Conservation (phyloP, 2,329 filamentous ascomycete genomes). For the Fusarium denticulatum region DNA sequence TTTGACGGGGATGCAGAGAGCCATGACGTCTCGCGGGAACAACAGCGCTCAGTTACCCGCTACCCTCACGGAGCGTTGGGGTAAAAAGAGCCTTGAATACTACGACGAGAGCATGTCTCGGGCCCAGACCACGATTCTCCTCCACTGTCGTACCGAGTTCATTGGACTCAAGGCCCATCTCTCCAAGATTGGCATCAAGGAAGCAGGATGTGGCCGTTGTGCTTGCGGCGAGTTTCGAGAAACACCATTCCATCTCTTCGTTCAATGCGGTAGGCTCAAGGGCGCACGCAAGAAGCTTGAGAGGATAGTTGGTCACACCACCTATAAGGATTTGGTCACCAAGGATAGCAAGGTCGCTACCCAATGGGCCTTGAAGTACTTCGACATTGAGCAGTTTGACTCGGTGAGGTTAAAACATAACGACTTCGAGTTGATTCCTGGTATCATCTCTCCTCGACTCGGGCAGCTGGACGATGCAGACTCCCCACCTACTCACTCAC, state of each 20-base stretch:
- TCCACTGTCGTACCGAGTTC: slow-evolving; percentile 15
- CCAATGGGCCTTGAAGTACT: slow-evolving; percentile 8
- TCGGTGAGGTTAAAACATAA: neutral
- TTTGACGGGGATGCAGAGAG: neutral
- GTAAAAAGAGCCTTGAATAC: neutral
- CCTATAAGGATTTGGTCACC: neutral
- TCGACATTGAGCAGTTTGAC: slow-evolving; percentile 3
- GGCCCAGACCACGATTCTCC: slow-evolving; percentile 9
- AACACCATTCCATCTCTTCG: neutral
- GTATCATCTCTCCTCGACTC: neutral
- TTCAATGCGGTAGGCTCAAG: neutral
- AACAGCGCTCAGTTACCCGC: neutral
- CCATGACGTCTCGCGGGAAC: neutral
- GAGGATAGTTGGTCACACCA: neutral
- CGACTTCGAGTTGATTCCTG: neutral
- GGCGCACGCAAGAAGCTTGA: neutral
- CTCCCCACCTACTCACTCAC: neutral
- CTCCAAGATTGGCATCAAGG: neutral
- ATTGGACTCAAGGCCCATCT: slow-evolving; percentile 16
- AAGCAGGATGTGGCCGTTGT: neutral
- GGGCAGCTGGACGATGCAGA: neutral
- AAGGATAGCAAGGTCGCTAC: neutral
- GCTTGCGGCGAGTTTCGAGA: neutral
- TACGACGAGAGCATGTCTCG: neutral
- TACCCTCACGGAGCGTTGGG: neutral